Conservation (phyloP, 352 stramenopile genomes). For the Phytophthora sp. region DNA sequence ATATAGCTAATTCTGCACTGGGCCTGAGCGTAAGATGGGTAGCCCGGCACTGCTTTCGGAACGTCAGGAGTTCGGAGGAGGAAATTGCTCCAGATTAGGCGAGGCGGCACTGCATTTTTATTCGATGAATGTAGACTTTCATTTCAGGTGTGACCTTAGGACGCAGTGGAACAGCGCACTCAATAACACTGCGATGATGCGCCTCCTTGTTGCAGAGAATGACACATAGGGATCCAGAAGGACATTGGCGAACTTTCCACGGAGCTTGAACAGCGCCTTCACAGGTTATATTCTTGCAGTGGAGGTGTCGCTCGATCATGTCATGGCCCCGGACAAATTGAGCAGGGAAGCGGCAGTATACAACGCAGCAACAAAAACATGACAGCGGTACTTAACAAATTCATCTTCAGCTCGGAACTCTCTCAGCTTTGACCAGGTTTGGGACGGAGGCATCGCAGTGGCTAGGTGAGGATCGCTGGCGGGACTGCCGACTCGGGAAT, state of each 20-base stretch:
- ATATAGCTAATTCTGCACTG: too few relatives aligned
- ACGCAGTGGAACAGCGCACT: not conserved
- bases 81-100: constrained; percentile 11
- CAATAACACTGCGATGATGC: not conserved
- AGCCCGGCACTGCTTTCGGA: not conserved
- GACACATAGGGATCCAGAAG: not conserved
- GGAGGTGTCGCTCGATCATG: constrained; percentile 10
- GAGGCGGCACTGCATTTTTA: constrained; percentile 9
- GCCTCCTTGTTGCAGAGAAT: not conserved
- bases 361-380: not conserved
- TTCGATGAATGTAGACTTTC: constrained; percentile 8
- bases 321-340: constrained; percentile 7
- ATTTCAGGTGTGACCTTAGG: constrained; percentile 10
- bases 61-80: not conserved
- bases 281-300: constrained; percentile 9
- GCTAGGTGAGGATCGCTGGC: too few relatives aligned
- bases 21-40: not conserved
- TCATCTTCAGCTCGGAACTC: not conserved
- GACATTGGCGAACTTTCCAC: constrained; percentile 1
- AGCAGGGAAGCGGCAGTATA: not conserved
- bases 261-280: not conserved
- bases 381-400: not conserved
- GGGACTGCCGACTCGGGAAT: too few relatives aligned
- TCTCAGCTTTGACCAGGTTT: not conserved
- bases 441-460: not conserved